phyloP scores from a whole-genome alignment of 805 yeast species.

The Blastobotrys parvus region DNA sequence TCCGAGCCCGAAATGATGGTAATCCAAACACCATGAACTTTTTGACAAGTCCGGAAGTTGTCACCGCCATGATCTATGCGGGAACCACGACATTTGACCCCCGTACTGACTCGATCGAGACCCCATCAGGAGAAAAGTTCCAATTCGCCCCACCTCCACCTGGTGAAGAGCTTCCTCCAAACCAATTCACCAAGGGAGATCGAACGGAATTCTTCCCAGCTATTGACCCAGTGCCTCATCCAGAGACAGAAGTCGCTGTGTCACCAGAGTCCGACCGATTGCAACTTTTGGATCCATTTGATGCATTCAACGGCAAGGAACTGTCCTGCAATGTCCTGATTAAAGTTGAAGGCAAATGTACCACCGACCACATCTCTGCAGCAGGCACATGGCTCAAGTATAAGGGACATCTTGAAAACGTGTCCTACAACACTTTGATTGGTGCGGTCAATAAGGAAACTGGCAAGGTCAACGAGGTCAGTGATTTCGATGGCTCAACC shows the following conservation, averaged over 20 bases:
- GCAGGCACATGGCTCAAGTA: slow-evolving; percentile 99
- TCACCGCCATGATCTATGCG: slow-evolving; percentile 92
- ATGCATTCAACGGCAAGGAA: slow-evolving; percentile 81
- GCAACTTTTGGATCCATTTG: slow-evolving; percentile 77
- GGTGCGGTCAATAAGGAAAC: slow-evolving; percentile 97
- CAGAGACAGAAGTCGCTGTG: slow-evolving; percentile 56
- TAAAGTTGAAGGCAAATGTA: slow-evolving; percentile 96
- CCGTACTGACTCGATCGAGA: slow-evolving; percentile 66
- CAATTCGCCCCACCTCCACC: slow-evolving; percentile 65
- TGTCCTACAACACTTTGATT: slow-evolving; percentile 87
- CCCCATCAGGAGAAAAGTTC: slow-evolving; percentile 61
- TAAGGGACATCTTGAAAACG: slow-evolving; percentile 95
- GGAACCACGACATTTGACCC: slow-evolving; percentile 94
- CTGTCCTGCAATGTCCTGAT: slow-evolving; percentile 64
- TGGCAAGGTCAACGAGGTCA: slow-evolving; percentile 87
- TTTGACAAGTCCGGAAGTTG: slow-evolving; percentile 97
- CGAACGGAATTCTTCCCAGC: slow-evolving; percentile 70
- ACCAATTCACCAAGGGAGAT: slow-evolving; percentile 65
- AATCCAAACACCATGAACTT: slow-evolving; percentile 96
- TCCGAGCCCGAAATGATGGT: slow-evolving; percentile 97
- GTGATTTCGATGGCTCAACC: slow-evolving; percentile 72
- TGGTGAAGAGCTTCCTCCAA: slow-evolving; percentile 74
- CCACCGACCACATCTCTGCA: slow-evolving; percentile 97
- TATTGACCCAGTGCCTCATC: slow-evolving; percentile 53
- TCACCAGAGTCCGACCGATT: slow-evolving; percentile 86